Conservation (phyloP, 371 early-diverging fungal genomes). For the Mucor plumbeus region DNA sequence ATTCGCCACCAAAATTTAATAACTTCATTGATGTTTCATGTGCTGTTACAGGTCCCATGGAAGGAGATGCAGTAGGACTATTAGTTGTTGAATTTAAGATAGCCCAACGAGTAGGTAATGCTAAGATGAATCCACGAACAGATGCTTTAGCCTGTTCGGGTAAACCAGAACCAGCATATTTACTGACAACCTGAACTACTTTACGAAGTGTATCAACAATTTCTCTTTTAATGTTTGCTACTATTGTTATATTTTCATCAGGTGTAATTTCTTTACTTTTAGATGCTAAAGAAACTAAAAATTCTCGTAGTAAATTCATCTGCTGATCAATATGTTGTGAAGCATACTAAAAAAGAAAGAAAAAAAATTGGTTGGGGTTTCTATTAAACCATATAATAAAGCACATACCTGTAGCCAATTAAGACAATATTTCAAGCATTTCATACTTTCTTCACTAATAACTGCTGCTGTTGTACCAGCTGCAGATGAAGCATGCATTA, state of each 20-base stretch:
- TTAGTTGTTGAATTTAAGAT: constrained; percentile 51
- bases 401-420: constrained; percentile 74
- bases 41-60: constrained; percentile 5
- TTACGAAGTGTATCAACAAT: constrained; percentile 86
- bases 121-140: constrained; percentile 87
- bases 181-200: constrained; percentile 88
- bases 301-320: constrained; percentile 71
- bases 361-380: constrained; percentile 7
- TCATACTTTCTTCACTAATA: constrained; percentile 81
- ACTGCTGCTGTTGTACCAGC: constrained; percentile 77
- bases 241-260: constrained; percentile 31
- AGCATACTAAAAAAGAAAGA: constrained; percentile 66
- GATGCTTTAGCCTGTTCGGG: constrained; percentile 84
- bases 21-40: constrained; percentile 54
- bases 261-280: constrained; percentile 16
- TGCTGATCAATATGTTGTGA: constrained; percentile 83
- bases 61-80: constrained; percentile 31
- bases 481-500: constrained; percentile 71
- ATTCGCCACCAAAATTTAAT: constrained; percentile 81
- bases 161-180: constrained; percentile 86
- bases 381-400: neutral
- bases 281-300: constrained; percentile 64
- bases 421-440: constrained; percentile 78
- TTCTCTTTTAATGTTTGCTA: constrained; percentile 77
- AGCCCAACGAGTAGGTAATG: constrained; percentile 85